Percentiles rank a stretch among this genome's conserved stretches.
These are phyloP conservation scores for Mrakia gelida DNA, from an alignment of 768 basidiomycete species.

Conservation along the genomic window DNA sequence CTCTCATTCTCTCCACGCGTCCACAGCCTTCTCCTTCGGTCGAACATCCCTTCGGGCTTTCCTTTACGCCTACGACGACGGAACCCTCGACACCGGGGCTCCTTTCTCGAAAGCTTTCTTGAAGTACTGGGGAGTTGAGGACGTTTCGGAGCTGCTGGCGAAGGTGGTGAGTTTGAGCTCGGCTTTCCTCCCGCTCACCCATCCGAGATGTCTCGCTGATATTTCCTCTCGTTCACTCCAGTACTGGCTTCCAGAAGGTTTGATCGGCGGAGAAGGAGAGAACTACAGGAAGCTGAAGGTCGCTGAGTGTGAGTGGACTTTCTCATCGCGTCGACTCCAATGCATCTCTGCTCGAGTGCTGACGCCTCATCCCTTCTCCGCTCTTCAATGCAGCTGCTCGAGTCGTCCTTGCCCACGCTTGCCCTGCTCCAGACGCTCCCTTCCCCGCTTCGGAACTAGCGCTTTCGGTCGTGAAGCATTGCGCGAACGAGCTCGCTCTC, in stretches of 20 bases:
- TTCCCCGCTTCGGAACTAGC: background rate
- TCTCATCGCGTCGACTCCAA: background rate
- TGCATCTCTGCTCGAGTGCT: no score
- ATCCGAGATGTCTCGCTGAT: background rate
- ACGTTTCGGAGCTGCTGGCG: constrained; percentile 17
- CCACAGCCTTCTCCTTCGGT: constrained; percentile 25
- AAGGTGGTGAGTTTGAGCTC: constrained; percentile 10
- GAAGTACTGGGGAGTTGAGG: constrained; percentile 12
- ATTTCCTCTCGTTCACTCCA: background rate
- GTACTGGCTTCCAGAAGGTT: constrained; percentile 10
- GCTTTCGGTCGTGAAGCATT: constrained; percentile 8
- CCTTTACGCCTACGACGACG: constrained; percentile 26
- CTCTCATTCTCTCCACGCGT: background rate
- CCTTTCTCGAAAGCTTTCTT: constrained; percentile 15
- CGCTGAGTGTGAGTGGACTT: constrained; percentile 7
- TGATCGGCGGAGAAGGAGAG: background rate
- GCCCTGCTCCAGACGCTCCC: background rate
- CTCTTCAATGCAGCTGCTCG: constrained; percentile 14
- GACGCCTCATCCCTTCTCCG: background rate
- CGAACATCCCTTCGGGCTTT: constrained; percentile 18
- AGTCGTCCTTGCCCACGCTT: constrained; percentile 20
- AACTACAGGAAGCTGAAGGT: constrained; percentile 22
- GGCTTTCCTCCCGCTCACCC: no score
- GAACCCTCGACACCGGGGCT: background rate
- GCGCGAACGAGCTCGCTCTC: constrained; percentile 1